These are phyloP conservation scores for Mycena albidolilacea DNA, from an alignment of 768 basidiomycete species.

Conservation along the genomic window DNA sequence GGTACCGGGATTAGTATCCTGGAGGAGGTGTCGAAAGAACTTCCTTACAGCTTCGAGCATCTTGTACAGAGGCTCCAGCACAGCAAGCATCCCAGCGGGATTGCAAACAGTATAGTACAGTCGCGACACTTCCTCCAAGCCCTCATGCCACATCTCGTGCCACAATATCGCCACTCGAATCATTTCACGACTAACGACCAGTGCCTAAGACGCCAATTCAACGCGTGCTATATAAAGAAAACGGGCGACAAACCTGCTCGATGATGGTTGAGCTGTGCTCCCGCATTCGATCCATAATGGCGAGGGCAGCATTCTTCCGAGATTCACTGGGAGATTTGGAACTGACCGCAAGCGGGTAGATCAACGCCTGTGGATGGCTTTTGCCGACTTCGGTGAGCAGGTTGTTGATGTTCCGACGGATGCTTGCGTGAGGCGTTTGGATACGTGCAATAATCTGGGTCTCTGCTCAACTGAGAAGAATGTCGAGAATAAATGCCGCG, in stretches of 20 bases:
- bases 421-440: conserved; percentile 91
- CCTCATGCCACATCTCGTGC: conserved; percentile 99
- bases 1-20: conserved; percentile 7
- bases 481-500: conserved; percentile 26
- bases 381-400: conserved; percentile 96
- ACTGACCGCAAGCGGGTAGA: conserved; percentile 96
- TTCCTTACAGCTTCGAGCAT: conserved; percentile 86
- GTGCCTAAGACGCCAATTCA: conserved; percentile 67
- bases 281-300: conserved; percentile 94
- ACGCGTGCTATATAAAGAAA: conserved; percentile 13
- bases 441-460: conserved; percentile 97
- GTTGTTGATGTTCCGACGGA: conserved; percentile 91
- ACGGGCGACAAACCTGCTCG: conserved; percentile 71
- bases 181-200: conserved; percentile 93
- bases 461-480: background rate
- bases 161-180: conserved; percentile 99
- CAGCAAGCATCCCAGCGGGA: conserved; percentile 96
- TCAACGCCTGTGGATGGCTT: conserved; percentile 96
- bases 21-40: background rate
- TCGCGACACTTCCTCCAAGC: conserved; percentile 96
- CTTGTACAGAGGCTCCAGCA: conserved; percentile 92
- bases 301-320: conserved; percentile 89
- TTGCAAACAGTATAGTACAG: conserved; percentile 98
- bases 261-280: conserved; percentile 93
- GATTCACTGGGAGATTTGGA: conserved; percentile 93